phyloP scores from a whole-genome alignment of 768 basidiomycete species.

The Suillus lakei region DNA sequence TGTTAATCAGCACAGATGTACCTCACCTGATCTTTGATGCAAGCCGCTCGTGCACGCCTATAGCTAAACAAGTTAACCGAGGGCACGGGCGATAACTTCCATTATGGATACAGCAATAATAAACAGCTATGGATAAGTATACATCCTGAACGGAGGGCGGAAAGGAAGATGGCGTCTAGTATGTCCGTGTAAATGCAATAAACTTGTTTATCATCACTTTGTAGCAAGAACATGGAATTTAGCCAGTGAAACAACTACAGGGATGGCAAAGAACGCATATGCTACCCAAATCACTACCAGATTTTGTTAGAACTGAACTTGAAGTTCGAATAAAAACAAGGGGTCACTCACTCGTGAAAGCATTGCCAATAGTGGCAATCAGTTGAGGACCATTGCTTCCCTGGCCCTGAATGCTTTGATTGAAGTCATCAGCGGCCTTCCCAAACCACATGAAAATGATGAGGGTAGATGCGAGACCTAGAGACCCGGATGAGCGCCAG shows the following conservation, averaged over 20 bases:
- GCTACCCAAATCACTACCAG: conserved; percentile 76
- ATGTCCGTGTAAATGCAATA: not conserved
- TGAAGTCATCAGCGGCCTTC: conserved; percentile 80
- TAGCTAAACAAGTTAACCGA: not conserved
- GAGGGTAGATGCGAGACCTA: conserved; percentile 72
- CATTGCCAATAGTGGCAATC: conserved; percentile 67
- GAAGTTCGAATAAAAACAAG: not conserved
- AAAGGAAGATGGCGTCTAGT: not conserved
- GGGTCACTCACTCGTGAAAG: conserved; percentile 67
- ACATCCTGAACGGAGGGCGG: not conserved
- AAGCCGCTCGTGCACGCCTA: not conserved
- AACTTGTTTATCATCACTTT: conserved; percentile 35
- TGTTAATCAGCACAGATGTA: not conserved
- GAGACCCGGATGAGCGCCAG: not conserved
- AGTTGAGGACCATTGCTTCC: conserved; percentile 61
- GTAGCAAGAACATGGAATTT: conserved; percentile 65
- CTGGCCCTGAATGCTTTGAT: conserved; percentile 57
- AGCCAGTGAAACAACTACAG: conserved; percentile 68
- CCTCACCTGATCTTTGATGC: not conserved
- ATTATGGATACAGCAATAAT: conserved; percentile 7
- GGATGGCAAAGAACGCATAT: conserved; percentile 74
- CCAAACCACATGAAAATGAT: conserved; percentile 83
- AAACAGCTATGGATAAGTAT: not conserved
- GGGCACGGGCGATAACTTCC: not conserved
- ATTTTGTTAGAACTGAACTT: conserved; percentile 8